phyloP scores from a whole-genome alignment of 2,329 filamentous ascomycete species.

The Alternaria consortialis region DNA sequence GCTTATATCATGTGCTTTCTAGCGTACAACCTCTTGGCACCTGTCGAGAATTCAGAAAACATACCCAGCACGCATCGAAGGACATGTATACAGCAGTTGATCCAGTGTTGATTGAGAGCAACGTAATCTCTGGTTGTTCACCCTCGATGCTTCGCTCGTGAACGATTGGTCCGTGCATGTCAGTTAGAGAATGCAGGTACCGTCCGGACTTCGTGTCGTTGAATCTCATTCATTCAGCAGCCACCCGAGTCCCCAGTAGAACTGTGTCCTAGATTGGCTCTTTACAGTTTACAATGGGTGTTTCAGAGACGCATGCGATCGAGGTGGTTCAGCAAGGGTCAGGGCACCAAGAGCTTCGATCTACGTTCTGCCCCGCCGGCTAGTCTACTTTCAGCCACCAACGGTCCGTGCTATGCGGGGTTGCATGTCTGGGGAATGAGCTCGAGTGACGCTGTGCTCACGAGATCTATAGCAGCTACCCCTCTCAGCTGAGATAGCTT shows the following conservation, averaged over 20 bases:
- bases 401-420: constrained; percentile 35
- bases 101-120: not conserved
- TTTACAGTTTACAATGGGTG: not conserved
- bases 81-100: not conserved
- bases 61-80: not conserved
- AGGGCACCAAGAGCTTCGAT: constrained; percentile 19
- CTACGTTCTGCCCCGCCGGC: constrained; percentile 31
- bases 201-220: not conserved
- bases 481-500: constrained; percentile 33
- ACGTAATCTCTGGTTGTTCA: not conserved
- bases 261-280: not conserved
- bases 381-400: constrained; percentile 19
- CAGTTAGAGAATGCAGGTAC: not conserved
- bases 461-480: constrained; percentile 31
- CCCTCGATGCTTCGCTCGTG: not conserved
- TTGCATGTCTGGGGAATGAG: constrained; percentile 36
- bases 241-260: not conserved
- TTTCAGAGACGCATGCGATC: constrained; percentile 25
- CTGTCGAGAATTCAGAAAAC: not conserved
- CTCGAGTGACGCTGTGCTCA: constrained; percentile 36
- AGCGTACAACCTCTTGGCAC: not conserved
- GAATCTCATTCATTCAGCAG: not conserved
- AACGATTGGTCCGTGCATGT: constrained; percentile 15
- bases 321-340: constrained; percentile 22
- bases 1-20: not conserved